Evolutionary conservation across 805 yeast species (phyloP), one percentile per base, ranked within the genome.

Genomic region (Starmerella stigmatis): DNA sequence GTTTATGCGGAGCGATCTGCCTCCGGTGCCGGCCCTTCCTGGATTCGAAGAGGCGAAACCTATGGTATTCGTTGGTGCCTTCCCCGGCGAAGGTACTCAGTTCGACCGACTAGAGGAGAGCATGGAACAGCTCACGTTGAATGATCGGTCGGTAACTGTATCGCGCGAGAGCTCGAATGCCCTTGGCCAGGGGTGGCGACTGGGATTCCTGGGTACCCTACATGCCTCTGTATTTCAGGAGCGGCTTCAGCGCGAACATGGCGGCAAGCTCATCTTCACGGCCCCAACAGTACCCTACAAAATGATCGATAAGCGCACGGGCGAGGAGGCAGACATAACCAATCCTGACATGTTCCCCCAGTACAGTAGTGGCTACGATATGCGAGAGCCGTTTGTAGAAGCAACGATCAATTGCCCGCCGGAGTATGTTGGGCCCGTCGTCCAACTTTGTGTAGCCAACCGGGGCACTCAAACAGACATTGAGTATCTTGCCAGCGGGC

Each of bases 41-140:
- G 97, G 97, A 1, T 92, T 89, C 62, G 96, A 88, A 63, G 96
- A 86, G 57, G 88, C 94, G 1, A 88, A 92, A 62, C 96, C 97
- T 1, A 92, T 92, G 97, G 97, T 89, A 8, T 92, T 89, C 61
- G 94, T 89, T 40, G 97, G 97, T 12, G 98, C 97, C 0, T 89
- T 86, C 56, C 97, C 98, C 0, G 92, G 96, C 0, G 95, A 89
- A 57, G 95, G 95, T 4, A 73, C 81, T 0, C 95, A 89, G 57
- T 89, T 89, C 62, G 82, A 83, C 49, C 80, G 75, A 22, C 71
- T 89, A 69, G 94, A 92, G 58, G 97, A 92, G 56, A 81, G 86
- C 60, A 77, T 89, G 63, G 84, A 81, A 56, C 86, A 86, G 57
- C 69, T 89, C 52, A 94, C 89, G 5, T 68, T 92, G 47, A 89